Evolutionary conservation across 441 rosid species (phyloP), one percentile per base, ranked within the genome.

Genomic region (Populus hybrid): DNA sequence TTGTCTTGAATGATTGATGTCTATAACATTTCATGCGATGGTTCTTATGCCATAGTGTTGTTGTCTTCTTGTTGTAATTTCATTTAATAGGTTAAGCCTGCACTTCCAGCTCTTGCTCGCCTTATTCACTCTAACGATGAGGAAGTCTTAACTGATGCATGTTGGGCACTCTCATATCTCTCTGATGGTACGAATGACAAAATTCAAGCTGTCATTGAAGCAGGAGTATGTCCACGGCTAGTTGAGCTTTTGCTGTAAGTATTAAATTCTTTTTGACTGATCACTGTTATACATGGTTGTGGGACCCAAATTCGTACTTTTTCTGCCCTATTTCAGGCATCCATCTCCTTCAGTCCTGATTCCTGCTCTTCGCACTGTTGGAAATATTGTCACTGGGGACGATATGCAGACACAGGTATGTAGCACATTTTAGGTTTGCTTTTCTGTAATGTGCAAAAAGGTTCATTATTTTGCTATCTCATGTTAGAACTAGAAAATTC

Each of bases 151-250:
- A 91, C 94, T 32, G 95, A 94, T 89, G 92, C 98, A 30, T 91
- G 97, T 72, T 94, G 98, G 97, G 96, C 97, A 4, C 90, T 92
- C 26, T 94, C 97, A 0, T 92, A 92, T 83, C 97, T 94, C 71
- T 91, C 97, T 77, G 97, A 93, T 87, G 97, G 98, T 50, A 87
- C 95, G 40, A 94, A 90, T 86, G 97, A 94, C 75, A 90, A 94
- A 89, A 94, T 94, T 72, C 95, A 89, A 80, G 84, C 93, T 81
- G 97, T 93, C 30, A 89, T 94, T 50, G 90, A 91, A 72, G 90
- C 91, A 0, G 87, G 87, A 76, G 95, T 94, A 57, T 91, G 92
- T 71, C 88, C 89, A 36, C 88, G 93, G 75, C 91, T 94, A 24
- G 4, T 30, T 30, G 32, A 30, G 32, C 32, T 30, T 30, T 30